Percentiles rank a stretch among this genome's conserved stretches.
These are phyloP conservation scores for Stentor roeselii DNA, from an alignment of 73 alveolate genomes.

Conservation along the genomic window DNA sequence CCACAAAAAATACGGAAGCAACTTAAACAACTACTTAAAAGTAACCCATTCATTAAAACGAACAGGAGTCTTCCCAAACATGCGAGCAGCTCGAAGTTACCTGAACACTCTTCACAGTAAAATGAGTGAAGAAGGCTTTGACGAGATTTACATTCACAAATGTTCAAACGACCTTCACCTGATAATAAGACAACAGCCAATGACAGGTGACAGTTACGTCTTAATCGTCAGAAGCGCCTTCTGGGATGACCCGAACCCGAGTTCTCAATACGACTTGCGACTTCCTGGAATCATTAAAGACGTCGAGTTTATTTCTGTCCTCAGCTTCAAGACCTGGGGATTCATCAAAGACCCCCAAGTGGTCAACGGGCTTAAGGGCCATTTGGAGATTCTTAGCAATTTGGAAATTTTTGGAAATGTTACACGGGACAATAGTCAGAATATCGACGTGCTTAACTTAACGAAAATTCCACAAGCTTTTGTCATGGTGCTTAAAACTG, in stretches of 20 bases:
- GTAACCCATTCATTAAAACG: not conserved
- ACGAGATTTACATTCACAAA: conserved; percentile 11
- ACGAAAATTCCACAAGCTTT: conserved; percentile 1
- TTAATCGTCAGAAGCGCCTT: not conserved
- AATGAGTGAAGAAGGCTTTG: not conserved
- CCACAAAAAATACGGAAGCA: not conserved
- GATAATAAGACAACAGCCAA: conserved; percentile 27
- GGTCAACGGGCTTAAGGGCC: conserved; percentile 26
- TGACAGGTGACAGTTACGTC: not conserved
- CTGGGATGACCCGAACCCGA: not conserved
- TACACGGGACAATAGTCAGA: not conserved
- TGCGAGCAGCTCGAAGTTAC: not conserved
- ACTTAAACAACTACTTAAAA: not conserved
- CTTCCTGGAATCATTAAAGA: not conserved
- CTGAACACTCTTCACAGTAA: not conserved
- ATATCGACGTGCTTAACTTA: not conserved
- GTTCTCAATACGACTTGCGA: not conserved
- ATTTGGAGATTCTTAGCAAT: not conserved
- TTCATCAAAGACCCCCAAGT: not conserved
- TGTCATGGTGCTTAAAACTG: not conserved
- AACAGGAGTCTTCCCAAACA: not conserved
- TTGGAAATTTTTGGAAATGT: not conserved
- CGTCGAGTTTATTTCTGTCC: not conserved
- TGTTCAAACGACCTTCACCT: not conserved
- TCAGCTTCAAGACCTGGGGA: not conserved